phyloP scores from a whole-genome alignment of 1,284 basidiomycete species.

The Wolfiporia cocos region DNA sequence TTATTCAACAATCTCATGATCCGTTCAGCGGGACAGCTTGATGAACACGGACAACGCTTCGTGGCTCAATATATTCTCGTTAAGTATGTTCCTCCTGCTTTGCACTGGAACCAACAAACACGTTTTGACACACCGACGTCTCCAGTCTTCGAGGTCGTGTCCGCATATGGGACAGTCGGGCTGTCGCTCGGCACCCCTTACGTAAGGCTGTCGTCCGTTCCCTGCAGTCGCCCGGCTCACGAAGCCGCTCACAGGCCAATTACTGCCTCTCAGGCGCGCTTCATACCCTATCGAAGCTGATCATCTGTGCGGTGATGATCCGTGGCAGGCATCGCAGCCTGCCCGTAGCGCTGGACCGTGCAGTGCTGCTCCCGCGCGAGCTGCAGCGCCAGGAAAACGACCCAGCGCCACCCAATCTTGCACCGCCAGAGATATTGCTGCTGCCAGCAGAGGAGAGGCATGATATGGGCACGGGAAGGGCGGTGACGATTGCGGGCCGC shows the following conservation, averaged over 20 bases:
- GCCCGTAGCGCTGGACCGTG: constrained; percentile 67
- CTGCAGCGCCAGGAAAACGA: constrained; percentile 5
- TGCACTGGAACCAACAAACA: too few relatives aligned
- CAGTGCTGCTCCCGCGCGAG: constrained; percentile 42
- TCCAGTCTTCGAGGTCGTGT: constrained; percentile 59
- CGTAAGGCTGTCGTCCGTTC: constrained; percentile 24
- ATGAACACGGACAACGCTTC: constrained; percentile 30
- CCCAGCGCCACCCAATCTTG: too few relatives aligned
- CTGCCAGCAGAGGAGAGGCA: too few relatives aligned
- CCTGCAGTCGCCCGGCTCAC: background rate
- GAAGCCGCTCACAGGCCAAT: constrained; percentile 33
- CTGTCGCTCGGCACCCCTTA: constrained; percentile 63
- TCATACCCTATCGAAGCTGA: constrained; percentile 64
- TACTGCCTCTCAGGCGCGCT: constrained; percentile 64
- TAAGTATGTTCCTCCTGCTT: constrained; percentile 12
- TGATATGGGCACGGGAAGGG: too few relatives aligned
- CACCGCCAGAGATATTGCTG: too few relatives aligned
- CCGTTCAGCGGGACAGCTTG: constrained; percentile 47
- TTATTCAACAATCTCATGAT: background rate
- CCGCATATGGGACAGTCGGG: constrained; percentile 67
- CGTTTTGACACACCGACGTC: background rate
- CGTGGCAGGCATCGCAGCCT: constrained; percentile 73
- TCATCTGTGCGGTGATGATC: constrained; percentile 72
- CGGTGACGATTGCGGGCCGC: background rate
- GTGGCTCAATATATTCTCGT: constrained; percentile 63